Conservation (phyloP, 768 basidiomycete genomes). For the Tylopilus plumbeoviolaceoides region DNA sequence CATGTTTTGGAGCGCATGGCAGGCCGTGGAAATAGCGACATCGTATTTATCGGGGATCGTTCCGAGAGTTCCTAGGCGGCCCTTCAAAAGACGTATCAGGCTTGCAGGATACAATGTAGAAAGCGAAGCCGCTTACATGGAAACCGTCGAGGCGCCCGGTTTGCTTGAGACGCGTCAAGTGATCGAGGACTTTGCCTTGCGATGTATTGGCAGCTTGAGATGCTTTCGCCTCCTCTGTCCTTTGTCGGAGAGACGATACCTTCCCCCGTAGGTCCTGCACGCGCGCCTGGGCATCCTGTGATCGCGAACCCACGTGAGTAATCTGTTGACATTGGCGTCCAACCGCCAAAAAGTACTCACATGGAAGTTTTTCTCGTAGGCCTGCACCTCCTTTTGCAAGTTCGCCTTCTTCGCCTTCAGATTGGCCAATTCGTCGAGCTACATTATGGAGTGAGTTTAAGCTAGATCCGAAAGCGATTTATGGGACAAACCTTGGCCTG, state of each 20-base stretch:
- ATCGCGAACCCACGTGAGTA: background rate
- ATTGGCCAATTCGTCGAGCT: slow-evolving; percentile 19
- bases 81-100: slow-evolving; percentile 43
- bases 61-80: slow-evolving; percentile 89
- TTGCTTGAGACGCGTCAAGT: slow-evolving; percentile 70
- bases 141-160: slow-evolving; percentile 88
- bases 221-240: slow-evolving; percentile 83
- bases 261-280: slow-evolving; percentile 51
- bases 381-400: slow-evolving; percentile 40
- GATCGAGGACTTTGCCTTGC: slow-evolving; percentile 81
- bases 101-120: background rate
- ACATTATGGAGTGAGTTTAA: background rate
- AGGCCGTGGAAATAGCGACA: slow-evolving; percentile 91
- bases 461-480: background rate
- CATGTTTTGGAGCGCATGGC: slow-evolving; percentile 77
- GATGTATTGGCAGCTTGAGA: slow-evolving; percentile 81
- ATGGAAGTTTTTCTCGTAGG: slow-evolving; percentile 46
- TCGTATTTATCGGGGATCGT: slow-evolving; percentile 97
- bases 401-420: slow-evolving; percentile 19
- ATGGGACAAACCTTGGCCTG: slow-evolving; percentile 53
- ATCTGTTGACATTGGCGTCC: background rate
- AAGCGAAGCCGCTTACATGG: slow-evolving; percentile 57
- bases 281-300: slow-evolving; percentile 35
- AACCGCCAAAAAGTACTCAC: slow-evolving; percentile 32
- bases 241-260: slow-evolving; percentile 63